Evolutionary conservation across 352 stramenopile species (phyloP), one percentile per base, ranked within the genome.

Genomic region (Pythium phragmiticola): DNA sequence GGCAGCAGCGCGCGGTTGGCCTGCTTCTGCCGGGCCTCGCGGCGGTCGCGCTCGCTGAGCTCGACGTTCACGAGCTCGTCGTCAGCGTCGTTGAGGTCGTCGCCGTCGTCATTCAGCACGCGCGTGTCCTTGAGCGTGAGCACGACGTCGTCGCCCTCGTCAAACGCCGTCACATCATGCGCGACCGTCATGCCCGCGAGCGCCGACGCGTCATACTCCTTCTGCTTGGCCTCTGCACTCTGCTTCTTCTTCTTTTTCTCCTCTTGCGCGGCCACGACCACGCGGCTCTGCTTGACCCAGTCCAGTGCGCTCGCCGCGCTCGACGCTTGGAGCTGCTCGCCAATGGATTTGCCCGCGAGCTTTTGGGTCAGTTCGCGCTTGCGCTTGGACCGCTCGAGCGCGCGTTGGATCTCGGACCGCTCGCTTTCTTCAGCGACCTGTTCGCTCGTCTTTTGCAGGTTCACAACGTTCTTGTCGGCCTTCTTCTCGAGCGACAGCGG

Each of bases 81-180:
- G 2, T 86, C 76, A 42, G 77, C 73, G 19, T 94, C 59, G 86
- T 88, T 92, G 19, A 97, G 67, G 16, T 87, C 86, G 33, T 96
- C 81, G 2, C 89, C 77, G 64, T 97, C 87, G 12, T 78, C 72
- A 11, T 81, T 73, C 6, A 99, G 66, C 4, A 99, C 81, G 14
- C 70, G 70, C 21, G 83, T 69, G 81, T 99, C 97, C 34, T 94
- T 93, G 1, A 99, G 75, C 30, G 96, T 99, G 33, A 99, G 69
- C 37, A 99, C 87, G 5, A 98, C 91, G 12, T 97, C 94, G 13
- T 90, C 74, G 46, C 95, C 96, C 34, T 91, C 82, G 46, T 97
- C 80, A 58, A 99, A 97, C 23, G 88, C 78, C 5, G 84, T 77
- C 12, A 88, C 61, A 11, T 87, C 81, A 75, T 99, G 95, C 0